Conservation (phyloP, 345 rosid genomes). For the Dimocarpus longan region DNA sequence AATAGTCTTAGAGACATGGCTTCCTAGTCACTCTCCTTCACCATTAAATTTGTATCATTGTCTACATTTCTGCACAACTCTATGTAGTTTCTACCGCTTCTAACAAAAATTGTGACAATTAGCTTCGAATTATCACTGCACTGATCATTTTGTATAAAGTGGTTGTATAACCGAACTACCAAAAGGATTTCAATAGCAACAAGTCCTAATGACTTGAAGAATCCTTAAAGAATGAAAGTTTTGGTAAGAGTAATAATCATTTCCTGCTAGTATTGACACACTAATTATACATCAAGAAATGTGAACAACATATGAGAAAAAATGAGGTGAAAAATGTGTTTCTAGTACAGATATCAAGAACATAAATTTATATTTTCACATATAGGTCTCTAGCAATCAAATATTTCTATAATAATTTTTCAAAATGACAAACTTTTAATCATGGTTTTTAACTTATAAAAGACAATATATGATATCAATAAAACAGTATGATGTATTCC, state of each 20-base stretch:
- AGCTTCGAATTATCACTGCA: not conserved
- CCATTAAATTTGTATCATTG: not conserved
- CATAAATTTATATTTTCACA: too few relatives aligned
- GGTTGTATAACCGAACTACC: not conserved
- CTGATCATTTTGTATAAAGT: not conserved
- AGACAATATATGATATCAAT: not conserved
- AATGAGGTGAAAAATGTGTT: not conserved
- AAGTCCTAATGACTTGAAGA: not conserved
- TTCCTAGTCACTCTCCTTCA: not conserved
- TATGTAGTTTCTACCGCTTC: not conserved
- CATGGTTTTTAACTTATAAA: too few relatives aligned
- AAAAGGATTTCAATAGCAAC: not conserved
- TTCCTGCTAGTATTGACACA: not conserved
- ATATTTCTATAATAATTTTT: too few relatives aligned
- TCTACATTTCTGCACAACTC: not conserved
- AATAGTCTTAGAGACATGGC: not conserved
- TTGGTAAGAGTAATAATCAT: not conserved
- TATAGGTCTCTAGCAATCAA: too few relatives aligned
- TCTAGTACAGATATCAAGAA: not conserved
- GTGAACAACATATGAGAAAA: not conserved
- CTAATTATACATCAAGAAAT: not conserved
- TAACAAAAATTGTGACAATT: not conserved
- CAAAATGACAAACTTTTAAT: too few relatives aligned
- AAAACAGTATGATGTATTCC: not conserved
- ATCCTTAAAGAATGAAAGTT: not conserved